These are phyloP conservation scores for Gentiana straminea DNA, from an alignment of 257 asterid species.

Conservation along the genomic window DNA sequence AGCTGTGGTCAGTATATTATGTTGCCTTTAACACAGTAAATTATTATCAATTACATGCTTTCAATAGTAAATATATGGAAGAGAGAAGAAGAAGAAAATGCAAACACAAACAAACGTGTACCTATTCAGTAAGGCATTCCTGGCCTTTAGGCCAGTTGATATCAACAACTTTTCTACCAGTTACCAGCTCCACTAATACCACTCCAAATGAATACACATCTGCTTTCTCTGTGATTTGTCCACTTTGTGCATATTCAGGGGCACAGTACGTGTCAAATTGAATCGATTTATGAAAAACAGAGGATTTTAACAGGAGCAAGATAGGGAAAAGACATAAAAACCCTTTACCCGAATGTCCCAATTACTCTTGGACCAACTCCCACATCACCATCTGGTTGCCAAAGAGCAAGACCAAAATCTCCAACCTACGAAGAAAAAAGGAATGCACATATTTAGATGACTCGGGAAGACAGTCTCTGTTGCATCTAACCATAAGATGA, in stretches of 20 bases:
- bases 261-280: constrained; percentile 62
- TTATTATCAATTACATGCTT: too few species aligned
- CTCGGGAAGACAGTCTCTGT: too few species aligned
- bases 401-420: constrained; percentile 90
- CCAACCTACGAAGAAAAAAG: constrained; percentile 48
- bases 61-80: too few species aligned
- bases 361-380: constrained; percentile 93
- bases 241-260: constrained; percentile 98
- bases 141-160: constrained; percentile 90
- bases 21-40: too few species aligned
- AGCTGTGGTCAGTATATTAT: too few species aligned
- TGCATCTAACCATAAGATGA: too few species aligned
- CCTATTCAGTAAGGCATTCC: constrained; percentile 97
- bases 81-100: neutral
- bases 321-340: neutral
- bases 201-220: constrained; percentile 96
- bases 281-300: neutral
- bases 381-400: constrained; percentile 92
- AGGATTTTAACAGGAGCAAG: neutral
- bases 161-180: constrained; percentile 93
- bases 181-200: constrained; percentile 84
- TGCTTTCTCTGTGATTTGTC: constrained; percentile 95
- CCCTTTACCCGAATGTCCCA: constrained; percentile 78
- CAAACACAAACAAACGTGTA: constrained; percentile 11
- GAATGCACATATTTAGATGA: too few species aligned